These are phyloP conservation scores for Sporobolus alterniflorus DNA, from an alignment of 202 grass and related monocot species.

Conservation along the genomic window DNA sequence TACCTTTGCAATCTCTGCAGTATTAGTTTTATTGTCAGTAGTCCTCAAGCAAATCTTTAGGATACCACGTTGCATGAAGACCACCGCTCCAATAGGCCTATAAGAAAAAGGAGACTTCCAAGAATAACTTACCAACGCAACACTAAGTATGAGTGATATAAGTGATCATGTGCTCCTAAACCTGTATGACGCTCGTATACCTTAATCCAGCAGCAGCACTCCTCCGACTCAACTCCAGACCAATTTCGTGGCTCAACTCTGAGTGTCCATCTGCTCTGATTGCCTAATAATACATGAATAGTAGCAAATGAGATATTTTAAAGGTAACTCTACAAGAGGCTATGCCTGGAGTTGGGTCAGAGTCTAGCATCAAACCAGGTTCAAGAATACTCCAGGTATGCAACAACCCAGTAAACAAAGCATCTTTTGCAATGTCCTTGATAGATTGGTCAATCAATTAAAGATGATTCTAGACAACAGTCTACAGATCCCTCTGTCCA, in stretches of 20 bases:
- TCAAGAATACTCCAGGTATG: neutral
- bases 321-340: neutral
- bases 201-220: conserved; percentile 74
- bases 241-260: conserved; percentile 75
- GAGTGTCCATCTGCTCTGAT: conserved; percentile 76
- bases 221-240: conserved; percentile 69
- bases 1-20: conserved; percentile 84
- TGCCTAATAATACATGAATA: conserved; percentile 55
- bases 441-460: neutral
- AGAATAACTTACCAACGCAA: conserved; percentile 5
- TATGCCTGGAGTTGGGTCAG: neutral
- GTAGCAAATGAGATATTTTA: conserved; percentile 13
- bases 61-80: conserved; percentile 79
- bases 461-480: conserved; percentile 2
- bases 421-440: neutral
- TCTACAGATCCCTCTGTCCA: conserved; percentile 4
- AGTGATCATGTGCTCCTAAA: neutral
- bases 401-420: neutral
- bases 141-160: neutral
- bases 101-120: neutral
- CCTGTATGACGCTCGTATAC: conserved; percentile 25
- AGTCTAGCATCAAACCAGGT: conserved; percentile 9
- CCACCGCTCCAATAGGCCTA: conserved; percentile 88
- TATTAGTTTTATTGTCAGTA: conserved; percentile 60
- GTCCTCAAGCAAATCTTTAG: conserved; percentile 92